A percentile compares a stretch with the other conserved stretches of the same genome.
phyloP scores from a whole-genome alignment of 2,329 filamentous ascomycete genomes.

The Venturia nashicola region DNA sequence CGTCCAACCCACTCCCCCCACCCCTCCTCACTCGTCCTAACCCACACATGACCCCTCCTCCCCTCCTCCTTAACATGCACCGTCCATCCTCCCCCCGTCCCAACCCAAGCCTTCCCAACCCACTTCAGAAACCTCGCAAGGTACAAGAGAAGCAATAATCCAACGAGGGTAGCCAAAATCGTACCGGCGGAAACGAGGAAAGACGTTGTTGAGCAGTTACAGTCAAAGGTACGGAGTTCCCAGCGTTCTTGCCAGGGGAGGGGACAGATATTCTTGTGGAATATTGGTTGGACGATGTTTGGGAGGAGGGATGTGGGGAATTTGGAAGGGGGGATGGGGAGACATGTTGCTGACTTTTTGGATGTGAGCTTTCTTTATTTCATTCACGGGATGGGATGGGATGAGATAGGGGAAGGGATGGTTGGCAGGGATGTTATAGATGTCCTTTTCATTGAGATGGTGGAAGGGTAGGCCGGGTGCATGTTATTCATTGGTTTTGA shows the following conservation, averaged over 20 bases:
- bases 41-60: not conserved
- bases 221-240: slow-evolving; percentile 9
- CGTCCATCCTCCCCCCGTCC: not conserved
- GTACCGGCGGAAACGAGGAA: slow-evolving; percentile 5
- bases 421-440: no score
- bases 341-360: slow-evolving; percentile 9
- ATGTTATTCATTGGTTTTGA: no score
- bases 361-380: no score
- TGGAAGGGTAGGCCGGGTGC: no score
- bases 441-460: no score
- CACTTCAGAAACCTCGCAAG: not conserved
- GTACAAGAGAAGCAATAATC: not conserved
- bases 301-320: not conserved
- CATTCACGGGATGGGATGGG: not conserved
- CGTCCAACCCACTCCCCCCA: not conserved
- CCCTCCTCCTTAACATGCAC: not conserved
- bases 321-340: not conserved
- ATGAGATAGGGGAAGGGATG: not conserved
- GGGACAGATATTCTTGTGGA: slow-evolving; percentile 8
- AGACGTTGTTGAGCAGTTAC: slow-evolving; percentile 9
- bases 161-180: not conserved
- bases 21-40: not conserved
- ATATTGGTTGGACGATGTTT: slow-evolving; percentile 5
- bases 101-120: not conserved
- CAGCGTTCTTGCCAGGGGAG: slow-evolving; percentile 10